Conservation (phyloP, 805 yeast genomes). For the Hanseniaspora hatyaiensis region DNA sequence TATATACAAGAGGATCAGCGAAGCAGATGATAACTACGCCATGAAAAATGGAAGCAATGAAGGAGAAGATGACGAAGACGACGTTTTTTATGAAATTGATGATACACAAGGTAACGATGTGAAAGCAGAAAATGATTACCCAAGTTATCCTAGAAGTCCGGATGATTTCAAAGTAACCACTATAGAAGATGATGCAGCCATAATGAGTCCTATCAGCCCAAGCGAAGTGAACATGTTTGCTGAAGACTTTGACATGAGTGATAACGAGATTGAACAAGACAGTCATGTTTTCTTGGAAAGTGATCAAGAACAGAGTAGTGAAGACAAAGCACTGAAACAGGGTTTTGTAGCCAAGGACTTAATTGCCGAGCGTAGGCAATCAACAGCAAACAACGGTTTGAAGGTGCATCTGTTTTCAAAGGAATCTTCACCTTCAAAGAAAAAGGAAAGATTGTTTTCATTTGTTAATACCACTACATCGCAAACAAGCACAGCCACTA, state of each 20-base stretch:
- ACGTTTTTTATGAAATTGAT: background rate
- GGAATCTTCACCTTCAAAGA: background rate
- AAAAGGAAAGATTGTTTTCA: background rate
- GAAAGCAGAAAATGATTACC: no score
- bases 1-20: no score
- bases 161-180: background rate
- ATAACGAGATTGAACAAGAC: background rate
- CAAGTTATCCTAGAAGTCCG: background rate
- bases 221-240: constrained; percentile 9
- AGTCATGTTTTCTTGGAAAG: background rate
- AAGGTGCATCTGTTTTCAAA: background rate
- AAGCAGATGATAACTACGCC: no score
- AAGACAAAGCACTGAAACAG: background rate
- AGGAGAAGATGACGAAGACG: background rate
- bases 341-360: background rate
- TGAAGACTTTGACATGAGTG: constrained; percentile 16
- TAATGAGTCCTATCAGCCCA: constrained; percentile 6
- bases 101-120: background rate
- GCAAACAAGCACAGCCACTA: background rate
- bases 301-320: background rate
- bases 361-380: background rate
- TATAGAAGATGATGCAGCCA: constrained; percentile 4
- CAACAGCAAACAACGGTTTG: background rate
- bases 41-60: no score
- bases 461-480: background rate